Evolutionary conservation across 441 rosid species (phyloP), one percentile per base, ranked within the genome.

Genomic region (Populus hybrid): DNA sequence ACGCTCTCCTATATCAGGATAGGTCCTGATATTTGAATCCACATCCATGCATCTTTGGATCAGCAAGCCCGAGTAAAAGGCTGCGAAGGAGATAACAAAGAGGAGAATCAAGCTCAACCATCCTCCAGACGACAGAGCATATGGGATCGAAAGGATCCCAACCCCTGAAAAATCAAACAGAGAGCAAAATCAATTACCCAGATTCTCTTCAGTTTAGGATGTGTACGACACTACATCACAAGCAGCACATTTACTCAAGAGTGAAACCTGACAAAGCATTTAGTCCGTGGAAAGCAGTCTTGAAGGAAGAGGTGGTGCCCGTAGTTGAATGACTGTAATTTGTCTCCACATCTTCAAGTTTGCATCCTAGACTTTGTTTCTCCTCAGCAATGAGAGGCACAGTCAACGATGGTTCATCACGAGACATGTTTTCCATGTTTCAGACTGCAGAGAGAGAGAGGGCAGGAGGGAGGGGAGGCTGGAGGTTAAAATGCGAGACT

Each of bases 51-150:
- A 95, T 83, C 91, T 87, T 71, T 90, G 84, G 16, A 93, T 89
- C 68, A 95, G 80, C 66, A 93, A 82, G 70, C 90, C 93, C 0
- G 93, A 83, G 81, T 93, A 93, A 77, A 92, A 93, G 7, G 95
- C 81, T 66, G 91, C 84, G 32, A 77, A 67, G 42, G 97, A 94
- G 12, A 92, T 82, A 30, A 82, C 68, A 65, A 93, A 88, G 46
- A 95, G 90, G 5, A 92, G 82, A 28, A 82, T 50, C 80, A 93
- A 84, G 86, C 97, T 90, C 81, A 89, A 61, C 99, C 99, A 95
- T 77, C 99, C 99, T 80, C 98, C 99, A 0, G 96, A 84, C 71
- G 98, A 89, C 23, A 95, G 79, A 14, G 98, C 99, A 77, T 91
- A 91, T 11, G 98, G 93, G 36, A 88, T 89, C 6, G 99, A 93